Evolutionary conservation across 495 filamentous ascomycete species (phyloP).

Genomic region (Neurospora sp.): DNA sequence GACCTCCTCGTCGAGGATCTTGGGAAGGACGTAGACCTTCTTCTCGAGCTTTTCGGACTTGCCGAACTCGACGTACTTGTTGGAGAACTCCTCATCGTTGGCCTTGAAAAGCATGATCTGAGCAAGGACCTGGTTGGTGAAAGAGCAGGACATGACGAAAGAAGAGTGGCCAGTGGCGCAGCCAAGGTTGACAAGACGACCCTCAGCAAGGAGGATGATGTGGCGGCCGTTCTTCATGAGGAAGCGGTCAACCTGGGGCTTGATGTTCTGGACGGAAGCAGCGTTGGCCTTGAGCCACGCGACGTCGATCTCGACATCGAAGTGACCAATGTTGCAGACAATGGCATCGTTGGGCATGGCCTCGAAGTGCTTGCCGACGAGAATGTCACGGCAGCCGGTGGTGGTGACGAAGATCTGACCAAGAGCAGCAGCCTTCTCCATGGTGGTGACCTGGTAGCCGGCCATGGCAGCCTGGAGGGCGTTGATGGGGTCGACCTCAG

Average conservation of each 20-base stretch:
- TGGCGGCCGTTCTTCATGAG: constrained; percentile 86
- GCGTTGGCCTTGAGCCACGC: constrained; percentile 96
- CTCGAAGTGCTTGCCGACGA: constrained; percentile 87
- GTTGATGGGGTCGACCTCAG: constrained; percentile 99
- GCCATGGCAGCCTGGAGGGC: constrained; percentile 97
- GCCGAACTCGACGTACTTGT: constrained; percentile 94
- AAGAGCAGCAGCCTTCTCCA: constrained; percentile 81
- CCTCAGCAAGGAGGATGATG: constrained; percentile 97
- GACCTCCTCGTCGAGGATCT: constrained; percentile 98
- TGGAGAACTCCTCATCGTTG: constrained; percentile 72
- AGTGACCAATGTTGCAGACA: constrained; percentile 99
- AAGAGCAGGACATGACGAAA: constrained; percentile 99
- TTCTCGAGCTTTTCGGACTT: constrained; percentile 76
- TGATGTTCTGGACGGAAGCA: constrained; percentile 91
- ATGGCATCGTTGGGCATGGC: constrained; percentile 97
- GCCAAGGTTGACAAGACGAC: constrained; percentile 96
- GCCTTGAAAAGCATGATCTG: constrained; percentile 98
- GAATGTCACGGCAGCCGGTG: constrained; percentile 97
- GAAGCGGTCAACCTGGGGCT: constrained; percentile 99
- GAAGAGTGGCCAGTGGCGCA: constrained; percentile 99
- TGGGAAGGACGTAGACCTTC: constrained; percentile 94
- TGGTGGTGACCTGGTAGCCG: constrained; percentile 91
- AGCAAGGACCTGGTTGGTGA: constrained; percentile 99
- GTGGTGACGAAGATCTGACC: constrained; percentile 99
- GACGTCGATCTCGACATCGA: constrained; percentile 99